phyloP scores from a whole-genome alignment of 1,284 basidiomycete species.

The Xerocomus cyaneibrunnescens region DNA sequence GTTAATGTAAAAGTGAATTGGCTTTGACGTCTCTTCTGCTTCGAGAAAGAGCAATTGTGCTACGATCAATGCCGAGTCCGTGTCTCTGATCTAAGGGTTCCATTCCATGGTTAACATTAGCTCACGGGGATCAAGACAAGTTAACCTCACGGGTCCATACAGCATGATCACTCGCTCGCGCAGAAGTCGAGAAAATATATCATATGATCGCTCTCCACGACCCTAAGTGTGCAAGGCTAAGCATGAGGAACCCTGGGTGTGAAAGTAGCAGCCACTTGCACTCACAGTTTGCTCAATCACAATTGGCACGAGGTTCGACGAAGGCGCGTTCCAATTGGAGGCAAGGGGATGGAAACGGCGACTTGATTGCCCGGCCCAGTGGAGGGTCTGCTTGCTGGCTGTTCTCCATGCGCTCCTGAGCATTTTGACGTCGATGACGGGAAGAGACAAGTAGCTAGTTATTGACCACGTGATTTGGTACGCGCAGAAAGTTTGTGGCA shows the following conservation, averaged over 20 bases:
- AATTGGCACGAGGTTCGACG: constrained; percentile 76
- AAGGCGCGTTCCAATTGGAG: constrained; percentile 44
- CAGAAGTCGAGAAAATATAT: constrained; percentile 90
- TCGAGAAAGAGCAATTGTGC: constrained; percentile 92
- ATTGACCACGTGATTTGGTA: constrained; percentile 25
- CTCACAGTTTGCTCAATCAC: constrained; percentile 90
- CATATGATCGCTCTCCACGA: constrained; percentile 89
- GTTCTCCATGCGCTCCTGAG: constrained; percentile 29
- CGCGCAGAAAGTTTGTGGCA: constrained; percentile 18
- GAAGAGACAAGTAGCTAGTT: background rate
- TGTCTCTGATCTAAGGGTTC: constrained; percentile 71
- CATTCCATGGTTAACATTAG: constrained; percentile 15
- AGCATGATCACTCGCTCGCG: constrained; percentile 93
- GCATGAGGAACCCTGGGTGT: constrained; percentile 13
- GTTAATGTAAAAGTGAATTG: constrained; percentile 93
- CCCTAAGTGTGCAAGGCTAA: constrained; percentile 50
- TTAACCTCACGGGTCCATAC: constrained; percentile 74
- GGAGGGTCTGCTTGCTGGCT: constrained; percentile 16
- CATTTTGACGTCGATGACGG: constrained; percentile 16
- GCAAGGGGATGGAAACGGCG: constrained; percentile 52
- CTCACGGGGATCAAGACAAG: constrained; percentile 11
- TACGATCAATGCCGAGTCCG: constrained; percentile 80
- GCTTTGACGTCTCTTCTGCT: constrained; percentile 88
- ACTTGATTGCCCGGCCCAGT: constrained; percentile 18
- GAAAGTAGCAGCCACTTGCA: constrained; percentile 12